A percentile compares a stretch with the other conserved stretches of the same genome.
Conservation (phyloP, 2,329 filamentous ascomycete species). For the Curvularia sp. region DNA sequence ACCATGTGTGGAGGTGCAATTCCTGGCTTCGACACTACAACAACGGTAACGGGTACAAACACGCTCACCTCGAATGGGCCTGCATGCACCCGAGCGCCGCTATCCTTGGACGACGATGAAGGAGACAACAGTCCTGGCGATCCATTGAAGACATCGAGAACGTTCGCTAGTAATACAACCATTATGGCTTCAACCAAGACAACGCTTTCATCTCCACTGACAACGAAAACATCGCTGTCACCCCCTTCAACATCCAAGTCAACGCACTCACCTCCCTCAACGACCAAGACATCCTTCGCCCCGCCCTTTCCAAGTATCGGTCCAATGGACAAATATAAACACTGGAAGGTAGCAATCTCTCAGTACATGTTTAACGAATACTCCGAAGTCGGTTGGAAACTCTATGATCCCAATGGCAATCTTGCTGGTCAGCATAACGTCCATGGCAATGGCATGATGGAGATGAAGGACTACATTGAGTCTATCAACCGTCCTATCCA, state of each 20-base stretch:
- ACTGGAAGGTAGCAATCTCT: conserved; percentile 22
- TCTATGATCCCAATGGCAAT: conserved; percentile 26
- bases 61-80: conserved; percentile 17
- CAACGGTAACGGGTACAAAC: conserved; percentile 14
- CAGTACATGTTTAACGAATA: conserved; percentile 21
- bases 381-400: conserved; percentile 21
- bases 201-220: background rate
- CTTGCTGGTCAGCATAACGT: conserved; percentile 11
- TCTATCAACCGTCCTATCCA: conserved; percentile 9
- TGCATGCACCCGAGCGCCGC: conserved; percentile 31
- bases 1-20: conserved; percentile 27
- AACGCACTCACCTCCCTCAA: background rate
- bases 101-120: conserved; percentile 41
- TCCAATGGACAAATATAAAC: conserved; percentile 16
- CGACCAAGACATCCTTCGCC: conserved; percentile 1
- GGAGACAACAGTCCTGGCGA: conserved; percentile 31
- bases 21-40: conserved; percentile 19
- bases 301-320: conserved; percentile 4
- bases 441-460: background rate
- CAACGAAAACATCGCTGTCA: background rate
- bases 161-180: conserved; percentile 14
- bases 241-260: background rate
- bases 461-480: conserved; percentile 13
- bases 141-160: conserved; percentile 8
- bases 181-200: conserved; percentile 4